These are phyloP conservation scores for Excoecaria cochinchinensis DNA, from an alignment of 345 rosid species.

Conservation along the genomic window DNA sequence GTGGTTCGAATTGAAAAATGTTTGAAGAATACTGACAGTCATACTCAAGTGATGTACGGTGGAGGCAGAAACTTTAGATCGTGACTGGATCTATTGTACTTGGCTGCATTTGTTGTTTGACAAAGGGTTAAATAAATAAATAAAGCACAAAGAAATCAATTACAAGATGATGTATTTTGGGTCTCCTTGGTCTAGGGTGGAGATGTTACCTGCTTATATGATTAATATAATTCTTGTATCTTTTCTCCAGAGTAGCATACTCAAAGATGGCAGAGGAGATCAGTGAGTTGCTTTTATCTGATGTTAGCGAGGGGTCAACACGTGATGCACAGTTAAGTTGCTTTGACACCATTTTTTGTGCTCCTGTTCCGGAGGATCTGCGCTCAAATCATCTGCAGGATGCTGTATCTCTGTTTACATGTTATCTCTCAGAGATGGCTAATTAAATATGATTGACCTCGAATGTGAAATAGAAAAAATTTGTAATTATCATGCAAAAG, in stretches of 20 bases:
- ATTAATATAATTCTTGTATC: neutral
- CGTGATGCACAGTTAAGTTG: conserved; percentile 71
- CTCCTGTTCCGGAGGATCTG: conserved; percentile 72
- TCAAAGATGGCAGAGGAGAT: conserved; percentile 89
- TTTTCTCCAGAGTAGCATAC: conserved; percentile 62
- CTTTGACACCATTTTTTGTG: conserved; percentile 60
- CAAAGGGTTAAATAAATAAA: no score
- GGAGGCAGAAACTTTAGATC: no score
- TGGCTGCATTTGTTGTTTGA: no score
- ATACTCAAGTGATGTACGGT: no score
- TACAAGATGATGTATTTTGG: no score
- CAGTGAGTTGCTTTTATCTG: conserved; percentile 52
- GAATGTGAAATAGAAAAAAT: neutral
- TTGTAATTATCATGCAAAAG: neutral
- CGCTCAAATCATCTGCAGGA: conserved; percentile 80
- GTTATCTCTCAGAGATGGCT: conserved; percentile 68
- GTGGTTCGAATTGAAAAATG: neutral
- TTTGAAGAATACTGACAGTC: neutral
- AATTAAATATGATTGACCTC: conserved; percentile 2
- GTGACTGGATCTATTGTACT: no score
- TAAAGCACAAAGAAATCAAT: no score
- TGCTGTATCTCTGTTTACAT: conserved; percentile 72
- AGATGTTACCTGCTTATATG: neutral
- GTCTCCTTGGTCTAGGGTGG: no score
- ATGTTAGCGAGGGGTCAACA: conserved; percentile 39